A percentile compares a stretch with the other conserved stretches of the same genome.
Conservation (phyloP, 768 basidiomycete genomes). For the Hericium coralloides region DNA sequence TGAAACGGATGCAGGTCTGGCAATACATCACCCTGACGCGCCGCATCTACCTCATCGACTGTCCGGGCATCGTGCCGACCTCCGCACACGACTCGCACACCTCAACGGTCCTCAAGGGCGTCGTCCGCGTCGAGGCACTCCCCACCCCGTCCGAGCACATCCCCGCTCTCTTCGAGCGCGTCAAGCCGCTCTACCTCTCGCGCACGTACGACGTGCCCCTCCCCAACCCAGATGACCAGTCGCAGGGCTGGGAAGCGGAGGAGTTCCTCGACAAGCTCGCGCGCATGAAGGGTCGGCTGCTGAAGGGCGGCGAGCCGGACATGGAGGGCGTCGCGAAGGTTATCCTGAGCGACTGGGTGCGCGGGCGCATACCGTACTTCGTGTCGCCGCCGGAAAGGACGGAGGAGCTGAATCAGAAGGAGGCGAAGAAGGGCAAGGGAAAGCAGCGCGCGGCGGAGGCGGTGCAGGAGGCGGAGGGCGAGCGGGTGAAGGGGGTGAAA, state of each 20-base stretch:
- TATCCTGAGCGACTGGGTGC: slow-evolving; percentile 91
- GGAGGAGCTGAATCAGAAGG: slow-evolving; percentile 56
- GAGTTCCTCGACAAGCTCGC: slow-evolving; percentile 80
- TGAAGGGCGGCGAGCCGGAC: slow-evolving; percentile 94
- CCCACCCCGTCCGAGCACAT: slow-evolving; percentile 91
- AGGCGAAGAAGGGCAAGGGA: slow-evolving; percentile 36
- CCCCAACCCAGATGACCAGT: slow-evolving; percentile 44
- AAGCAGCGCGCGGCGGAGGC: slow-evolving; percentile 31
- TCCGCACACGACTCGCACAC: slow-evolving; percentile 88
- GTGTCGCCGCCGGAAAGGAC: slow-evolving; percentile 83
- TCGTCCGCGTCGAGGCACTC: slow-evolving; percentile 91
- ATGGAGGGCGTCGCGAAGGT: slow-evolving; percentile 90
- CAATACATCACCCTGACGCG: slow-evolving; percentile 98
- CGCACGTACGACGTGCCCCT: slow-evolving; percentile 72
- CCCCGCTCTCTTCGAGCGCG: slow-evolving; percentile 75
- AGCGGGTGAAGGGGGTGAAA: slow-evolving; percentile 53
- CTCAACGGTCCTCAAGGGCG: slow-evolving; percentile 90
- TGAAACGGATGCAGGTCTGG: slow-evolving; percentile 53
- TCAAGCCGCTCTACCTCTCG: slow-evolving; percentile 89
- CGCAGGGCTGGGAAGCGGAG: slow-evolving; percentile 59
- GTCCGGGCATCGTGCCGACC: slow-evolving; percentile 94
- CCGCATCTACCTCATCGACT: slow-evolving; percentile 97
- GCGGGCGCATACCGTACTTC: slow-evolving; percentile 96
- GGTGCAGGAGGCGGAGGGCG: slow-evolving; percentile 22
- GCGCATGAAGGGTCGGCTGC: slow-evolving; percentile 81